Conservation (phyloP, 345 rosid genomes). For the Salix viminalis region DNA sequence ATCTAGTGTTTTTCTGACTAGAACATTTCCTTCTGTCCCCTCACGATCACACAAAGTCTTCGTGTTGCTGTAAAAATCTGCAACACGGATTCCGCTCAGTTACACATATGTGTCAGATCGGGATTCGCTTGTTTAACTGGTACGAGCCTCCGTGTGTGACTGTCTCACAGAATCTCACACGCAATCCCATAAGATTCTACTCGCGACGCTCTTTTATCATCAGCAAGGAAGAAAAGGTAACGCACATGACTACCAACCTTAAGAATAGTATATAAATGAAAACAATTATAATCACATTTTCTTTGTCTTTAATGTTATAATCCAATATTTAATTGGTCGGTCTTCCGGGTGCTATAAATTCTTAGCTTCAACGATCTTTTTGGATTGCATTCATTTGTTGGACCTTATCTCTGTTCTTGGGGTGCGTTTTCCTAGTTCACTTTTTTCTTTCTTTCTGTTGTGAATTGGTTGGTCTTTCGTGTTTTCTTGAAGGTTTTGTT, state of each 20-base stretch:
- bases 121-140: conserved; percentile 1
- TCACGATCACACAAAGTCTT: background rate
- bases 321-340: background rate
- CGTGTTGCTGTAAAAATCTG: background rate
- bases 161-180: background rate
- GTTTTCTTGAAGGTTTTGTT: background rate
- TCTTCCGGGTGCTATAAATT: background rate
- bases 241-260: background rate
- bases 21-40: background rate
- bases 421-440: background rate
- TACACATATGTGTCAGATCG: background rate
- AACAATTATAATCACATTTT: background rate
- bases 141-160: background rate
- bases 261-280: too few species aligned
- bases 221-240: background rate
- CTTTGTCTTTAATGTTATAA: background rate
- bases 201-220: background rate
- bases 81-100: background rate
- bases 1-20: background rate
- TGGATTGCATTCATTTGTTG: background rate
- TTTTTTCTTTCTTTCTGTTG: background rate
- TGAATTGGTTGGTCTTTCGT: background rate
- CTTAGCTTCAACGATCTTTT: background rate
- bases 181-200: conserved; percentile 6
- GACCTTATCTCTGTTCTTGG: background rate